A percentile compares a stretch with the other conserved stretches of the same genome.
These are phyloP conservation scores for Medicago arabica DNA, from an alignment of 306 rosid genomes.

Conservation along the genomic window DNA sequence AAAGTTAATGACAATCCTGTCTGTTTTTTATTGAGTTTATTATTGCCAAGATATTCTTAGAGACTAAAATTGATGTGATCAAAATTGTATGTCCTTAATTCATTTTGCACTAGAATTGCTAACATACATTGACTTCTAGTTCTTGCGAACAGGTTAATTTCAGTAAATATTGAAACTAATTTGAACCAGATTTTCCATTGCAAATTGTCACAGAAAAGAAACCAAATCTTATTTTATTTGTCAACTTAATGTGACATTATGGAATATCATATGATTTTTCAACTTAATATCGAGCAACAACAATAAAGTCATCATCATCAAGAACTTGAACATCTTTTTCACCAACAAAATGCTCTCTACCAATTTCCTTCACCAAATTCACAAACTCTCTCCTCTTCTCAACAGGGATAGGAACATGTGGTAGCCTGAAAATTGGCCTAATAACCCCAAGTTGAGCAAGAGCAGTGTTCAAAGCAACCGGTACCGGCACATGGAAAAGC, in stretches of 20 bases:
- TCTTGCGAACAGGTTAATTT: too few relatives aligned
- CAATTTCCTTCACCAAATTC: slow-evolving; percentile 70
- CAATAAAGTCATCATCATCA: slow-evolving; percentile 55
- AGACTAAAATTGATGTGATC: too few relatives aligned
- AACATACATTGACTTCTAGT: too few relatives aligned
- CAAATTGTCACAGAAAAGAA: neutral
- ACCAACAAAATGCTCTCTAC: slow-evolving; percentile 79
- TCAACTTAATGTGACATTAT: neutral
- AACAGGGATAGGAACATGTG: slow-evolving; percentile 79
- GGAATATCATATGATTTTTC: neutral
- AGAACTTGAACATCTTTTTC: slow-evolving; percentile 71
- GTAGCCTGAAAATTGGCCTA: slow-evolving; percentile 89
- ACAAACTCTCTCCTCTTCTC: slow-evolving; percentile 79
- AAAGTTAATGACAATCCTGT: too few relatives aligned
- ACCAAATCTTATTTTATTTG: neutral
- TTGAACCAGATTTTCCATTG: neutral
- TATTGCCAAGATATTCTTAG: too few relatives aligned
- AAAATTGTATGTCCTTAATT: too few relatives aligned
- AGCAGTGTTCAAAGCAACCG: slow-evolving; percentile 74
- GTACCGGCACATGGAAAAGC: slow-evolving; percentile 76
- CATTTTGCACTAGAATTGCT: too few relatives aligned
- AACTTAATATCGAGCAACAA: slow-evolving; percentile 36
- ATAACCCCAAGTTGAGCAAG: slow-evolving; percentile 93
- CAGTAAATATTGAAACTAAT: neutral
- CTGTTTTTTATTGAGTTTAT: too few relatives aligned